Evolutionary conservation across 139 green algal species (phyloP), one percentile per base, ranked within the genome.

Genomic region (Micractinium sp.): DNA sequence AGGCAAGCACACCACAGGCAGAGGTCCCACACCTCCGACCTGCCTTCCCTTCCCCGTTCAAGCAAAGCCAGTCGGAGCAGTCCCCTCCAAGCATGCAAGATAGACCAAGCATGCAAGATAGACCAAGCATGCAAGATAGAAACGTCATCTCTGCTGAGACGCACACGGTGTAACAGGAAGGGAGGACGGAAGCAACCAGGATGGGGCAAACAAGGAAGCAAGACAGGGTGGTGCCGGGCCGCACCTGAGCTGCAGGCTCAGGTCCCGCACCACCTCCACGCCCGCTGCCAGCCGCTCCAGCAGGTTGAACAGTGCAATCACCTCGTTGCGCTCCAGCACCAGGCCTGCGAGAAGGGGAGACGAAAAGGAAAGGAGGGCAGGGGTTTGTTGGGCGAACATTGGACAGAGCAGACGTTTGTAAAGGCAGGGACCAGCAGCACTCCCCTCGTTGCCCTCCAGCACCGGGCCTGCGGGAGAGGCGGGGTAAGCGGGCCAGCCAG

Each of bases 301-400:
- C 36, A 97, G 89, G 90, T 99, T 99, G 87, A 99, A 87, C 31
- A 99, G 92, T 9, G 97, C 96, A 39, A 99, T 98, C 36, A 98
- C 95, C 90, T 99, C 97, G 87, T 99, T 99, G 25, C 97, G 91
- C 81, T 99, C 96, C 61, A 99, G 92, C 25, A 88, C 56, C 35
- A 89, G 75, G 41, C 85, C 85, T 84, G 56, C 23, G 47, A 71
- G 16, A 22, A 38, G 76, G 36, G 33, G 3, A 27, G 31, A 0
- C 20, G 14, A 5, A 20, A 23, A 25, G 20, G 47, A 14, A 39
- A 63, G 13, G 0, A 33, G 0, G 27, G 29, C 60, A 35, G 60
- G 13, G 20, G 60, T 33, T 19, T 27, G 13, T 27, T 27, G 41
- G 31, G 27, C 20, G 31, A 33, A 71, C 41, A 39, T 9, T 33